Base-by-base conservation (phyloP, 345 rosid genomes). In the Citrus mangshanensis region DNA sequence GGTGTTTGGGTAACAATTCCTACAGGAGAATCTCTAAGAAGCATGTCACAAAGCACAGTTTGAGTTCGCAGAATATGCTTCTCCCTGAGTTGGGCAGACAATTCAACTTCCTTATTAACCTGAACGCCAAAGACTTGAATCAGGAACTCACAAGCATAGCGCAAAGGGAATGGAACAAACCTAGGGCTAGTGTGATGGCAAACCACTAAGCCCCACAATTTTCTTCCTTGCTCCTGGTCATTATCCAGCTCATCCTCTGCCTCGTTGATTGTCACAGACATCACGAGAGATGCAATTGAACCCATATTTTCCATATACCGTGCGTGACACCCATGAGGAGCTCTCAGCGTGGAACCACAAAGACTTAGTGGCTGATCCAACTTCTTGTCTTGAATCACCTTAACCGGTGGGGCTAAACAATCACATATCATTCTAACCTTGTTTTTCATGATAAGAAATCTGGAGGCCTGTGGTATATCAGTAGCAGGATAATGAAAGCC, bases 221-320 rank as follows among this genome's bases (percentile, higher is more conserved):
- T 90, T 80, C 85, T 89, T 35, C 86, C 88, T 27, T 84, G 89
- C 79, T 84, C 87, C 67, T 76, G 85, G 79, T 83, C 86, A 64
- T 79, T 78, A 35, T 83, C 82, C 69, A 68, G 68, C 72, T 86
- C 90, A 67, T 84, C 84, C 71, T 84, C 90, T 40, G 84, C 88
- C 63, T 91, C 97, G 72, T 89, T 90, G 72, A 91, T 90, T 18
- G 89, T 92, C 25, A 94, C 93, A 38, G 98, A 88, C 97, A 94
- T 89, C 74, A 90, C 98, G 69, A 94, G 95, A 73, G 97, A 92
- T 16, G 94, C 94, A 63, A 90, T 85, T 8, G 97, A 85, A 56
- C 95, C 94, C 98, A 94, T 94, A 84, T 88, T 94, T 73, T 83
- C 86, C 98, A 94, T 94, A 72, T 94, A 92, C 58, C 90, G 93